Percentiles rank a stretch among this genome's conserved stretches.
These are phyloP conservation scores for Polyrhizophydium stewartii DNA, from an alignment of 371 early-diverging fungal species.

Conservation along the genomic window DNA sequence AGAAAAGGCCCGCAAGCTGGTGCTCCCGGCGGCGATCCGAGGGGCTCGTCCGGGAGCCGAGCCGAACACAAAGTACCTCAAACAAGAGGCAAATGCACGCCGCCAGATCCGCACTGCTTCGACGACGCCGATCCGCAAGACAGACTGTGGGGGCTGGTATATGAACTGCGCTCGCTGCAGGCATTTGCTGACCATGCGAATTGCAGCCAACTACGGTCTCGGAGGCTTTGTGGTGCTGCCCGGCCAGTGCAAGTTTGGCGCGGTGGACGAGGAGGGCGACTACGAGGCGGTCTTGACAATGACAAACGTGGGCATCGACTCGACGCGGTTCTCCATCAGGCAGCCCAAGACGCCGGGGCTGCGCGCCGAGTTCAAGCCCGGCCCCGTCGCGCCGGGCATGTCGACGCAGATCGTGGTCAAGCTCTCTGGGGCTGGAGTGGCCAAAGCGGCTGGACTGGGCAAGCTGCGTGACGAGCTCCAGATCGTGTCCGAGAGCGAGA, in stretches of 20 bases:
- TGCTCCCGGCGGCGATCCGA: constrained; percentile 13
- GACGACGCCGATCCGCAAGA: constrained; percentile 10
- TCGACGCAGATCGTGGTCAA: constrained; percentile 8
- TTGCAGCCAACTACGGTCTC: constrained; percentile 11
- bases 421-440: neutral
- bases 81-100: constrained; percentile 14
- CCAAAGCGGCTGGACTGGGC: neutral
- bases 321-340: constrained; percentile 18
- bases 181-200: too few relatives aligned
- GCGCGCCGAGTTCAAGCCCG: constrained; percentile 16
- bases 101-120: constrained; percentile 16
- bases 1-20: constrained; percentile 9
- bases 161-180: too few relatives aligned
- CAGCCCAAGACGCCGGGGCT: constrained; percentile 7
- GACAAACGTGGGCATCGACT: constrained; percentile 23
- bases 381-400: constrained; percentile 34
- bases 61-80: constrained; percentile 17
- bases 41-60: constrained; percentile 11
- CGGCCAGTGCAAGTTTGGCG: constrained; percentile 18
- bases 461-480: constrained; percentile 7
- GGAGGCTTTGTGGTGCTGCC: constrained; percentile 23
- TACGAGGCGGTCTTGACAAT: constrained; percentile 8
- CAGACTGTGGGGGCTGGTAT: too few relatives aligned
- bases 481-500: constrained; percentile 25
- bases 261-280: constrained; percentile 5